These are phyloP conservation scores for Fusarium sp. DNA, from an alignment of 2,329 filamentous ascomycete species.

Conservation along the genomic window DNA sequence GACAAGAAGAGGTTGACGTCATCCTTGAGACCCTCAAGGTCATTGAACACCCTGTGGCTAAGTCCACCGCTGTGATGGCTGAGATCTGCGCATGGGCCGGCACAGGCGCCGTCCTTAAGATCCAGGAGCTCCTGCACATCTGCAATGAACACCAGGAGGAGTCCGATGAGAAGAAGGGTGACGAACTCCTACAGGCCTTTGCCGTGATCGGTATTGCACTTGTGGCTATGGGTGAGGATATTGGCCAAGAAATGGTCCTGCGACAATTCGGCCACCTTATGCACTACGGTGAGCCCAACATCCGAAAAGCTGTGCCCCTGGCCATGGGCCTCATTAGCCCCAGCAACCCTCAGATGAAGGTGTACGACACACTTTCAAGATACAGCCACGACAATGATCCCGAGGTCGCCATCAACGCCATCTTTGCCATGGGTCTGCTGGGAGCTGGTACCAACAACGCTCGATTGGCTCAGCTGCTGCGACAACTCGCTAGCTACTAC, in stretches of 20 bases:
- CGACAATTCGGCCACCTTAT: slow-evolving; percentile 98
- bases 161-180: slow-evolving; percentile 92
- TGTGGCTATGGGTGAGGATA: slow-evolving; percentile 97
- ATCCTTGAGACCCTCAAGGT: slow-evolving; percentile 97
- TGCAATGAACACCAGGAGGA: slow-evolving; percentile 98
- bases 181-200: slow-evolving; percentile 95
- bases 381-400: slow-evolving; percentile 99
- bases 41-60: slow-evolving; percentile 96
- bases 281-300: slow-evolving; percentile 99
- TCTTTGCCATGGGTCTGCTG: slow-evolving; percentile 98
- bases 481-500: slow-evolving; percentile 98
- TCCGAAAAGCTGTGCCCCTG: slow-evolving; percentile 93
- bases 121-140: slow-evolving; percentile 96
- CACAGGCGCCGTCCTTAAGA: slow-evolving; percentile 95
- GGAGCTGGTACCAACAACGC: slow-evolving; percentile 99
- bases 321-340: slow-evolving; percentile 97
- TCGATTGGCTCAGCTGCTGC: slow-evolving; percentile 90
- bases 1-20: slow-evolving; percentile 98
- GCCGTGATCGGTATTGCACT: slow-evolving; percentile 94
- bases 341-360: slow-evolving; percentile 99
- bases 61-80: slow-evolving; percentile 92
- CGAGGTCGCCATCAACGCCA: slow-evolving; percentile 97
- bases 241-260: slow-evolving; percentile 98
- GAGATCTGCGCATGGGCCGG: slow-evolving; percentile 99
- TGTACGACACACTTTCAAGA: slow-evolving; percentile 96